A percentile compares a stretch with the other conserved stretches of the same genome.
Conservation (phyloP, 2,329 filamentous ascomycete species). For the Fusarium setosum region DNA sequence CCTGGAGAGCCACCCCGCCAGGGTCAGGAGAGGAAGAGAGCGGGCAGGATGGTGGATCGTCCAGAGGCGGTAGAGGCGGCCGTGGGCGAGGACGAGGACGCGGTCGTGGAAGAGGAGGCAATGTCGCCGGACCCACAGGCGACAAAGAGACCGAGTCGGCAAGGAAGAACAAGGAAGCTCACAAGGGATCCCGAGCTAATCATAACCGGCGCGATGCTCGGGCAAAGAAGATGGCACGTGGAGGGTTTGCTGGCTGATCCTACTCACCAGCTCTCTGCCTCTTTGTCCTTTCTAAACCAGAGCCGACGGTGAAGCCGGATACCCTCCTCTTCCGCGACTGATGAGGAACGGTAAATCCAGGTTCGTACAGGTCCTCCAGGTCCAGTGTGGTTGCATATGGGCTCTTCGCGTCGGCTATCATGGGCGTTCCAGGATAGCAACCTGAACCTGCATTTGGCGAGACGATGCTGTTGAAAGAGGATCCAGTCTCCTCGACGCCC, state of each 20-base stretch:
- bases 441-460: conserved; percentile 30
- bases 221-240: conserved; percentile 73
- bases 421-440: conserved; percentile 43
- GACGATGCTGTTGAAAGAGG: conserved; percentile 47
- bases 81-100: conserved; percentile 62
- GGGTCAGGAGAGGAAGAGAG: conserved; percentile 69
- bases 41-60: conserved; percentile 57
- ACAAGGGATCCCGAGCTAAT: conserved; percentile 84
- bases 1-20: conserved; percentile 68
- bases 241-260: conserved; percentile 51
- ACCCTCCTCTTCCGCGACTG: conserved; percentile 34
- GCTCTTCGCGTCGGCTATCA: conserved; percentile 50
- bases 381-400: conserved; percentile 52
- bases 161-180: conserved; percentile 82
- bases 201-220: conserved; percentile 83
- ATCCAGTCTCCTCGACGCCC: conserved; percentile 49
- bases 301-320: background rate
- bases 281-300: conserved; percentile 26
- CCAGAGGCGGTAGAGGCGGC: conserved; percentile 59
- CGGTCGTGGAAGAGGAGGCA: conserved; percentile 65
- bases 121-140: conserved; percentile 72
- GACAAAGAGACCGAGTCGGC: conserved; percentile 80
- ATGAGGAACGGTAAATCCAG: conserved; percentile 2
- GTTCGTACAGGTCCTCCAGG: conserved; percentile 47
- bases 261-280: conserved; percentile 29